phyloP scores from a whole-genome alignment of 1,139 yeast genomes.

The Debaryomyces udenii region DNA sequence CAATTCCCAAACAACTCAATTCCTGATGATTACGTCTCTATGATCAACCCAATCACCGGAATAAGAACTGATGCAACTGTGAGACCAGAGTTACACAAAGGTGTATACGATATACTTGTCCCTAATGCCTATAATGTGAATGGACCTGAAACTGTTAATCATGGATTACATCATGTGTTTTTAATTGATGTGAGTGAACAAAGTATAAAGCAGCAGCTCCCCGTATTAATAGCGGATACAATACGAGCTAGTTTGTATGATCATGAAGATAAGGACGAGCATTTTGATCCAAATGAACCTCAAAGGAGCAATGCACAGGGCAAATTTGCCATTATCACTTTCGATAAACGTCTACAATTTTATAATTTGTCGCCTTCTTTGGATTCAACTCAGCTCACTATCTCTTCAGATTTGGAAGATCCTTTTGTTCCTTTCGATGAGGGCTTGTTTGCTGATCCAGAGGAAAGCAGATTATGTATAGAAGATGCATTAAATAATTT shows the following conservation, averaged over 20 bases:
- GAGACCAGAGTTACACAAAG: conserved; percentile 78
- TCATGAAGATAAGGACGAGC: conserved; percentile 16
- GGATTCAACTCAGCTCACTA: conserved; percentile 64
- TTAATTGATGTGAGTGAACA: conserved; percentile 74
- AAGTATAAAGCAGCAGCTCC: conserved; percentile 63
- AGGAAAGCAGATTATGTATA: conserved; percentile 62
- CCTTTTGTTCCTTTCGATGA: conserved; percentile 79
- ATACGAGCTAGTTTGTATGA: conserved; percentile 57
- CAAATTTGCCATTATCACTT: conserved; percentile 72
- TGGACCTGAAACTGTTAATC: conserved; percentile 29
- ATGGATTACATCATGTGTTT: conserved; percentile 70
- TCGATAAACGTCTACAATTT: conserved; percentile 73
- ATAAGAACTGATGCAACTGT: conserved; percentile 63
- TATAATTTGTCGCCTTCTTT: conserved; percentile 63
- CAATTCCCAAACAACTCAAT: conserved; percentile 69
- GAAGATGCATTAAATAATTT: conserved; percentile 69
- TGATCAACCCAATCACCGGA: conserved; percentile 58
- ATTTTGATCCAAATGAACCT: conserved; percentile 27
- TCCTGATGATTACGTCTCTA: conserved; percentile 67
- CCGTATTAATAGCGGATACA: conserved; percentile 72
- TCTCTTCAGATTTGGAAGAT: conserved; percentile 74
- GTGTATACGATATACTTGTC: conserved; percentile 84
- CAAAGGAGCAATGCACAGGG: conserved; percentile 35
- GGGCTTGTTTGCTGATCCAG: conserved; percentile 83
- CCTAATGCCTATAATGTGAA: conserved; percentile 70